Evolutionary conservation across 768 basidiomycete genomes (phyloP).

Genomic region (Boletus subparvulus): DNA sequence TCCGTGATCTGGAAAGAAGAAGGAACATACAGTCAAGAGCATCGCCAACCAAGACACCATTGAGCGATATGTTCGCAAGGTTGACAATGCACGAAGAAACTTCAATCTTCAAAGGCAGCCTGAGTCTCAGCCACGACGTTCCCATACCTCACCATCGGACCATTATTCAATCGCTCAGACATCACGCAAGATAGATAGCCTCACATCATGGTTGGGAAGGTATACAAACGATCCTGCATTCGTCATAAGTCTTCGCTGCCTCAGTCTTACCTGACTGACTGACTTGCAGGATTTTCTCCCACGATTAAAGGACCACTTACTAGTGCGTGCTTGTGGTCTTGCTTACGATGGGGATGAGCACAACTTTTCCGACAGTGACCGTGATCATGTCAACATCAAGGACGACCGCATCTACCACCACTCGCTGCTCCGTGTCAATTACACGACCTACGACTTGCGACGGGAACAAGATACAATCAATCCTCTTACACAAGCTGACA

Average conservation of each 20-base stretch:
- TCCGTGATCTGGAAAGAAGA: constrained; percentile 35
- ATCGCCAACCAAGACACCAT: constrained; percentile 29
- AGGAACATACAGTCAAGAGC: constrained; percentile 15
- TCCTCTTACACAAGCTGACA: constrained; percentile 30
- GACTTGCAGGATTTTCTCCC: constrained; percentile 21
- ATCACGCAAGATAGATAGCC: not conserved
- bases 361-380: constrained; percentile 23
- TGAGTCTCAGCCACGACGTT: not conserved
- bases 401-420: constrained; percentile 22
- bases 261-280: not conserved
- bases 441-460: constrained; percentile 30
- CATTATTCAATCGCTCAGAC: constrained; percentile 27
- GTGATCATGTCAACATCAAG: constrained; percentile 17
- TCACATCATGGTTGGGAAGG: constrained; percentile 12
- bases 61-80: constrained; percentile 14
- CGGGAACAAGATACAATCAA: constrained; percentile 41
- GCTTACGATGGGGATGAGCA: constrained; percentile 31
- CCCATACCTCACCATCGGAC: not conserved
- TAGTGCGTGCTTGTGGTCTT: constrained; percentile 6
- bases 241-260: not conserved
- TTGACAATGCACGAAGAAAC: constrained; percentile 1
- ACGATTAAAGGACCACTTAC: constrained; percentile 19
- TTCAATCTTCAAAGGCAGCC: too few relatives aligned
- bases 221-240: constrained; percentile 27
- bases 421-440: constrained; percentile 25